Evolutionary conservation across 768 basidiomycete species (phyloP).

Genomic region (Tylopilus sp.): DNA sequence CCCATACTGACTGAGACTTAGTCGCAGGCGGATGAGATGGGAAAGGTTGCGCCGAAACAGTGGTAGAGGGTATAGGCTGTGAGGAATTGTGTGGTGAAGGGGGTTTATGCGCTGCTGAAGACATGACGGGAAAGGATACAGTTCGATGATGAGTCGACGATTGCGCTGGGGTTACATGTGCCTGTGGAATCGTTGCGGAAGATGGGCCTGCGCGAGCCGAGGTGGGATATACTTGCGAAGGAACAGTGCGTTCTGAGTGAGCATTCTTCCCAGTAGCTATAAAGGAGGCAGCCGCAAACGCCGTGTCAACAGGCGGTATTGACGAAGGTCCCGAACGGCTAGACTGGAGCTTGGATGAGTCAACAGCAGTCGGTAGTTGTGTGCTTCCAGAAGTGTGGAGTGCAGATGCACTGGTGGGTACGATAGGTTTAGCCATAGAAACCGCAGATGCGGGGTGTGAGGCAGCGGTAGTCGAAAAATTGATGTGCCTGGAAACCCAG

Average conservation of each 20-base stretch:
- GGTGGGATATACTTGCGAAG: conserved; percentile 21
- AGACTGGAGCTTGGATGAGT: conserved; percentile 20
- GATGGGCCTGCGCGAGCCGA: conserved; percentile 20
- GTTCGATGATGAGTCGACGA: conserved; percentile 32
- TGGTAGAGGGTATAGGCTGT: conserved; percentile 25
- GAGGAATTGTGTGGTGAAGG: conserved; percentile 28
- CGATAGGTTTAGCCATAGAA: conserved; percentile 8
- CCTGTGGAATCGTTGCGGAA: conserved; percentile 19
- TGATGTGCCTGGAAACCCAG: conserved; percentile 10
- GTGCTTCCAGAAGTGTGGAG: conserved; percentile 5
- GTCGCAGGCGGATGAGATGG: conserved; percentile 21
- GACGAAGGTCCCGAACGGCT: conserved; percentile 14
- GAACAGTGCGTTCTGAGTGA: conserved; percentile 22
- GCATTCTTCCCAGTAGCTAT: conserved; percentile 15
- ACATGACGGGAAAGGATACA: conserved; percentile 33
- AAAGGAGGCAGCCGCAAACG: conserved; percentile 9
- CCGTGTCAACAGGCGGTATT: conserved; percentile 15
- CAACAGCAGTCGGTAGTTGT: conserved; percentile 12
- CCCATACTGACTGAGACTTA: conserved; percentile 23
- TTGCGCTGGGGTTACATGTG: conserved; percentile 22
- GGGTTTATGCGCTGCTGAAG: conserved; percentile 19
- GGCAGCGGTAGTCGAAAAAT: conserved; percentile 1
- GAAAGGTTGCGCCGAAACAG: conserved; percentile 29
- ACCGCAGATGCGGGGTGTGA: conserved; percentile 2
- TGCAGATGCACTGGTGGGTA: conserved; percentile 7